Evolutionary conservation across 352 stramenopile genomes (phyloP), one percentile per base, ranked within the genome.

Genomic region (Pythium aristosporum): DNA sequence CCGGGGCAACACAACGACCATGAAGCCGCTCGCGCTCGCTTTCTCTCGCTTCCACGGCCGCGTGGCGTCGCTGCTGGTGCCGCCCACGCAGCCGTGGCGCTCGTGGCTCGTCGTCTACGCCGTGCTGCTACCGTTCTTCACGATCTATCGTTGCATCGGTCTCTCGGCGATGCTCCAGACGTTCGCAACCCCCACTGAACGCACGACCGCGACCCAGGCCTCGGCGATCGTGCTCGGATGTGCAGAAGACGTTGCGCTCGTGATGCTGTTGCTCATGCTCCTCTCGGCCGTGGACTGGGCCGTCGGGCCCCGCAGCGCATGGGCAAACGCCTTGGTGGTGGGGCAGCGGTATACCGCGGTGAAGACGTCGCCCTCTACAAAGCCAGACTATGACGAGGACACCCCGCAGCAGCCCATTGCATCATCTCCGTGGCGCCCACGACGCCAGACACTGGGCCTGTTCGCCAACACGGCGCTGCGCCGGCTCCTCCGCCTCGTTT

Each of bases 401-500:
- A 28, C 25, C 25, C 25, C 25, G 25, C 25, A 28, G 25, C 25
- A 28, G 25, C 2, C 25, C 25, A 28, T 28, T 28, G 25, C 25
- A 42, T 42, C 36, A 2, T 42, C 36, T 42, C 36, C 36, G 2
- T 28, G 25, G 2, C 25, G 10, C 5, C 10, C 36, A 2, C 36
- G 10, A 6, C 36, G 10, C 10, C 15, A 18, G 9, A 42, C 36
- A 16, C 36, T 42, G 2, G 10, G 36, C 2, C 36, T 18, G 15
- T 42, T 18, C 2, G 36, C 10, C 18, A 46, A 11, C 39, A 5
- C 39, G 18, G 6, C 10, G 18, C 12, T 46, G 12, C 39, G 80
- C 85, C 41, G 65, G 77, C 1, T 79, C 73, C 49, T 73, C 68
- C 16, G 79, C 84, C 44, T 88, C 75, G 6, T 68, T 73, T 18